These are phyloP conservation scores for Fusarium sp. DNA, from an alignment of 2,329 filamentous ascomycete species.

Conservation along the genomic window DNA sequence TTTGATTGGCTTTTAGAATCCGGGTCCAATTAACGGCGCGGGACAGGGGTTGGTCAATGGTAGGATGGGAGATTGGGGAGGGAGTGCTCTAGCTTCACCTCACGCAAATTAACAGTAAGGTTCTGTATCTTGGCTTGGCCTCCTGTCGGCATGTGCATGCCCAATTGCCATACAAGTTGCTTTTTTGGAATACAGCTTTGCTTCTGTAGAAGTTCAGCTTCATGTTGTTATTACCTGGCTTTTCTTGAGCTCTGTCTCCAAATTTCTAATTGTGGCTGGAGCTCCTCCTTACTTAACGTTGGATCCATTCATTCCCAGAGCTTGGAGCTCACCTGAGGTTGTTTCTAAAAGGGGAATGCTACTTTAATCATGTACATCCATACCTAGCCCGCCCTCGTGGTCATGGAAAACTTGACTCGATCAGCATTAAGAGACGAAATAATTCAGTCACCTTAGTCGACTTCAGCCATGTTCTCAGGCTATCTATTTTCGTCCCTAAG, in stretches of 20 bases:
- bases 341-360: conserved; percentile 41
- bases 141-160: conserved; percentile 1
- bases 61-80: conserved; percentile 44
- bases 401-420: neutral
- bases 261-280: conserved; percentile 5
- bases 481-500: neutral
- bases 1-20: conserved; percentile 38
- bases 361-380: conserved; percentile 9
- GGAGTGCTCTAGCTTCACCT: conserved; percentile 37
- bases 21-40: conserved; percentile 42
- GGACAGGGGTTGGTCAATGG: conserved; percentile 36
- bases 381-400: neutral
- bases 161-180: neutral
- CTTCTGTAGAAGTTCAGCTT: conserved; percentile 3
- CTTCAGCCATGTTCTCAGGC: neutral
- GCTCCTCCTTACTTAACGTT: conserved; percentile 15
- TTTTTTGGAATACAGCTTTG: conserved; percentile 10
- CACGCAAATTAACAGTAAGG: conserved; percentile 32
- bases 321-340: conserved; percentile 31
- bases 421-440: neutral
- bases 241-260: neutral
- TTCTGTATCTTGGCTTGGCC: conserved; percentile 18
- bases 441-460: neutral
- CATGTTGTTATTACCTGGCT: neutral
- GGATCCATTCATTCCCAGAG: conserved; percentile 20